These are phyloP conservation scores for Saccharomyces paradoxus DNA, from an alignment of 805 yeast species.

Conservation along the genomic window DNA sequence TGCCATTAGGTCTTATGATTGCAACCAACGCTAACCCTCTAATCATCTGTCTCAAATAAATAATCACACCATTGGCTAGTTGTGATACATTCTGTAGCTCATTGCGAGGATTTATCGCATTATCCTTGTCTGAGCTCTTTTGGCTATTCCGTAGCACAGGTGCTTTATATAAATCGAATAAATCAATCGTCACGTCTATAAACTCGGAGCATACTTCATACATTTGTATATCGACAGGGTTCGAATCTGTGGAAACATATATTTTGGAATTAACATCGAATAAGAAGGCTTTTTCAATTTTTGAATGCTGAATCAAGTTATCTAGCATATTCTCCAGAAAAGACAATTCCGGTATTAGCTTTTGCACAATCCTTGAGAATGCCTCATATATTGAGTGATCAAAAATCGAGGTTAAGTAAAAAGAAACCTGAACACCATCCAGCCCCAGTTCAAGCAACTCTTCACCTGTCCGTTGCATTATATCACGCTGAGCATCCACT, in stretches of 20 bases:
- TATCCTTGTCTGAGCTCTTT: slow-evolving; percentile 2
- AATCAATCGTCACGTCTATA: slow-evolving; percentile 86
- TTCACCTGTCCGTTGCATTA: slow-evolving; percentile 92
- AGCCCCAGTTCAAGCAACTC: slow-evolving; percentile 82
- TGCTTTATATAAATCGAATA: slow-evolving; percentile 59
- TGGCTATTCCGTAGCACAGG: slow-evolving; percentile 4
- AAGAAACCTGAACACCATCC: slow-evolving; percentile 84
- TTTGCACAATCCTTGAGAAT: slow-evolving; percentile 85
- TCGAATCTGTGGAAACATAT: slow-evolving; percentile 91
- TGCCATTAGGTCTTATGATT: slow-evolving; percentile 59
- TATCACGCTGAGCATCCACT: slow-evolving; percentile 90
- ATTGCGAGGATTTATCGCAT: not conserved
- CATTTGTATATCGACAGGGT: slow-evolving; percentile 90
- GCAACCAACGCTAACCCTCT: slow-evolving; percentile 89
- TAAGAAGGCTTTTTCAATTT: slow-evolving; percentile 85
- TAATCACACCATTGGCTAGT: slow-evolving; percentile 73
- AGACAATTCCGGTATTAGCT: slow-evolving; percentile 81
- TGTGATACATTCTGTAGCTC: slow-evolving; percentile 62
- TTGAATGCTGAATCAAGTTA: slow-evolving; percentile 77
- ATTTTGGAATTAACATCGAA: slow-evolving; percentile 90
- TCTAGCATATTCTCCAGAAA: slow-evolving; percentile 83
- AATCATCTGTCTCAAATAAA: slow-evolving; percentile 85
- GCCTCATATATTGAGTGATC: slow-evolving; percentile 96
- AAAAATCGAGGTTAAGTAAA: slow-evolving; percentile 86
- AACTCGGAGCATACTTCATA: slow-evolving; percentile 97